Base-by-base conservation (phyloP, 805 yeast genomes). In the Candida loeiensis region DNA sequence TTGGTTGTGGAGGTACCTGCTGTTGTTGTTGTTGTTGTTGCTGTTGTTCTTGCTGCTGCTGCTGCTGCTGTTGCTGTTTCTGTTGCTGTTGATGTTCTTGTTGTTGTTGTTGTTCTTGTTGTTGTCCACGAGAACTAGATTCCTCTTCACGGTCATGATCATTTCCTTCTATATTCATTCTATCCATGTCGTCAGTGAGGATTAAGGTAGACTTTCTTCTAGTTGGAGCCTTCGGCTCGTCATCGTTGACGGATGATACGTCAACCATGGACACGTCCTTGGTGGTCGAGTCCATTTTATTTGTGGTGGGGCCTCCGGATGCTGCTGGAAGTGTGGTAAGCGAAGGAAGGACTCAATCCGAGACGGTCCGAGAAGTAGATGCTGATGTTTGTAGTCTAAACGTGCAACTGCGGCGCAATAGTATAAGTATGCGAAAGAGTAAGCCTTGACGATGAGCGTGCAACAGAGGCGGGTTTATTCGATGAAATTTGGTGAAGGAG, bases 131-230 rank as follows among this genome's bases (percentile, higher is more conserved):
- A n/a, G 32, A 44, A 19, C 20, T 19, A 12, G 27, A 36, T 11
- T 41, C 40, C 20, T 34, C 26, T 18, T 26, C 16, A 30, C 48
- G 39, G 30, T 45, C 44, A 34, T 56, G 59, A 16, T 53, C 57
- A 19, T 58, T 54, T 13, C 63, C 52, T 31, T 65, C 70, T 30
- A 71, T 61, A 44, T 73, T 74, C 53, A 71, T 64, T 43, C 66
- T 72, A 37, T 77, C 82, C 46, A 65, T 69, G 26, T 84, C 91
- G 44, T 82, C 89, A 1, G 82, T 77, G 29, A 86, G 71, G 12
- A 85, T 78, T 39, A 85, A 51, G 0, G 93, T 84, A 2, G 90
- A 81, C 58, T 81, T 82, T 47, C 88, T 70, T 50, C 86, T 71
- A 6, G 45, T 43, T 1, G 74, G 73, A 12, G 16, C 36, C 41